These are phyloP conservation scores for Didymella keratinophila DNA, from an alignment of 2,329 filamentous ascomycete species.

Conservation along the genomic window DNA sequence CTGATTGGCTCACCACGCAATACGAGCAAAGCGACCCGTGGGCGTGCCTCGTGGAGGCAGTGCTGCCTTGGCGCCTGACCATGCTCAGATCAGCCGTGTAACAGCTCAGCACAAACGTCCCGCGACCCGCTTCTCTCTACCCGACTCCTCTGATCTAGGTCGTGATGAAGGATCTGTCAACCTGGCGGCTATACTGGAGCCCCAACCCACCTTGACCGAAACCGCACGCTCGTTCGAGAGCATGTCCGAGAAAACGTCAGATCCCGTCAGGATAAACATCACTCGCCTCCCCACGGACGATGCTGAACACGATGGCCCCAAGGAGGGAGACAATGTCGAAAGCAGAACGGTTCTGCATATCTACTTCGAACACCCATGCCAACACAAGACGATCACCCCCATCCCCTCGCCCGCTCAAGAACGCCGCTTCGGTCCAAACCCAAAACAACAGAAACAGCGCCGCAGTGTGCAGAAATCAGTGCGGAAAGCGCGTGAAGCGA, in stretches of 20 bases:
- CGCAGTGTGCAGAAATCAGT: too few species aligned
- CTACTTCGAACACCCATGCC: slow-evolving; percentile 26
- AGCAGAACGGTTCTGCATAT: slow-evolving; percentile 34
- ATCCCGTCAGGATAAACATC: background rate
- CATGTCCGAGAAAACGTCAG: background rate
- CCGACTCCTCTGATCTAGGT: too few species aligned
- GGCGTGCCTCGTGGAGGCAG: slow-evolving; percentile 24
- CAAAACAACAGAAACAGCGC: slow-evolving; percentile 20
- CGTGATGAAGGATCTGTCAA: background rate
- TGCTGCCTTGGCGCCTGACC: slow-evolving; percentile 24
- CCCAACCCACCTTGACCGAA: background rate
- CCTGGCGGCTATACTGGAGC: background rate
- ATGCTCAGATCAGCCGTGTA: too few species aligned
- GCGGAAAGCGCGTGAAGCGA: too few species aligned
- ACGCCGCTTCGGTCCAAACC: slow-evolving; percentile 23
- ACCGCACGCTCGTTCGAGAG: too few species aligned
- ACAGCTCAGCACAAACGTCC: too few species aligned
- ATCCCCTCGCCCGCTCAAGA: slow-evolving; percentile 30
- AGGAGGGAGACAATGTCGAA: too few species aligned
- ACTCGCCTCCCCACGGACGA: background rate
- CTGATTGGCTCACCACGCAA: slow-evolving; percentile 7
- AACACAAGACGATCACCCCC: slow-evolving; percentile 27
- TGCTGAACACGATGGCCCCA: too few species aligned
- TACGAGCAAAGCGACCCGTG: slow-evolving; percentile 28
- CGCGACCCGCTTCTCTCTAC: too few species aligned